phyloP scores from a whole-genome alignment of 2,329 filamentous ascomycete species.

The Diplodia scrobiculata region DNA sequence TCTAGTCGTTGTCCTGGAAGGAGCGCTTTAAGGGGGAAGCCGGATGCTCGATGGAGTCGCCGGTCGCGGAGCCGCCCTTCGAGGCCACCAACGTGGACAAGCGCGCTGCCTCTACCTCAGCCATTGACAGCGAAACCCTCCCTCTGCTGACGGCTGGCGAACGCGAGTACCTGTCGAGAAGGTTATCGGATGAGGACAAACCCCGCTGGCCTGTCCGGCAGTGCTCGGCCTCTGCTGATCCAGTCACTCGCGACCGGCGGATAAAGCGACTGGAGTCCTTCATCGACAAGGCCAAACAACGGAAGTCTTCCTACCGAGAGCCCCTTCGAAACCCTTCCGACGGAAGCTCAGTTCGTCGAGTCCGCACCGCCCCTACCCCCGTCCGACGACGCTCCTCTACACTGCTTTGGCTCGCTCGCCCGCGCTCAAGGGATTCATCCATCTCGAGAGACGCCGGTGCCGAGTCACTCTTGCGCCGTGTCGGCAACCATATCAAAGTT shows the following conservation, averaged over 20 bases:
- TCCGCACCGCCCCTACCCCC: slow-evolving; percentile 10
- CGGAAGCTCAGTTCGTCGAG: slow-evolving; percentile 8
- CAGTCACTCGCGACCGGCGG: slow-evolving; percentile 16
- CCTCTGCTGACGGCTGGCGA: slow-evolving; percentile 9
- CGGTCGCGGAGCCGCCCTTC: neutral
- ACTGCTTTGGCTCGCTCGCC: slow-evolving; percentile 21
- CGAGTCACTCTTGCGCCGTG: slow-evolving; percentile 22
- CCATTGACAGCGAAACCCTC: slow-evolving; percentile 3
- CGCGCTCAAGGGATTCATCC: neutral
- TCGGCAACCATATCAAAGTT: slow-evolving; percentile 23
- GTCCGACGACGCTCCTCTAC: slow-evolving; percentile 13
- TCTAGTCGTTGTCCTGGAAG: neutral
- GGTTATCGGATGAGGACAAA: slow-evolving; percentile 4
- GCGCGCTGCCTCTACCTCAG: slow-evolving; percentile 4
- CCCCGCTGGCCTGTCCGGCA: slow-evolving; percentile 21
- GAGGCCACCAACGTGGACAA: neutral
- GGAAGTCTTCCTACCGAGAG: slow-evolving; percentile 1
- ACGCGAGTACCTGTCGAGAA: slow-evolving; percentile 1
- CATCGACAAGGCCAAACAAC: slow-evolving; percentile 26
- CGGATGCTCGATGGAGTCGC: neutral
- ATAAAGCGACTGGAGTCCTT: slow-evolving; percentile 16
- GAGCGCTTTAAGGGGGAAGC: neutral
- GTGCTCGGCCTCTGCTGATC: slow-evolving; percentile 23
- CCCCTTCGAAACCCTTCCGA: slow-evolving; percentile 11
- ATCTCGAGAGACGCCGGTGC: neutral